Evolutionary conservation across 257 asterid species (phyloP).

Genomic region (Solanum habrochaites): DNA sequence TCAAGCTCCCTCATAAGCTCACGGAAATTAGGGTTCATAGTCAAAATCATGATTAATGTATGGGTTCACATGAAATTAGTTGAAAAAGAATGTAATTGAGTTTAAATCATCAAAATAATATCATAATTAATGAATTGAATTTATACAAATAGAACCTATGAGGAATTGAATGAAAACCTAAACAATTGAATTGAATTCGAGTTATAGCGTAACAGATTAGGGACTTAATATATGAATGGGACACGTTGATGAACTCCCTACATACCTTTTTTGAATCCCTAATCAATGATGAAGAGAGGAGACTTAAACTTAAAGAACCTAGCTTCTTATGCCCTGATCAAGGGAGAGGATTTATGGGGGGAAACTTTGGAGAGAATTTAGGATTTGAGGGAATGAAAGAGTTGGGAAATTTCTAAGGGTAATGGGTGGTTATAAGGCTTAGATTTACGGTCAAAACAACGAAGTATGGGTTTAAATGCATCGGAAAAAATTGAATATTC

Average conservation of each 20-base stretch:
- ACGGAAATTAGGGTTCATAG: not conserved
- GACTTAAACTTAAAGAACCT: not conserved
- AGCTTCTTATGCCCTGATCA: not conserved
- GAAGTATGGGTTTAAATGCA: not conserved
- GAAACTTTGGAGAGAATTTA: not conserved
- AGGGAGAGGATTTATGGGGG: not conserved
- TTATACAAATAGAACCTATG: not conserved
- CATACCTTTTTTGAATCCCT: not conserved
- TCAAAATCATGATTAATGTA: not conserved
- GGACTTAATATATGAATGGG: not conserved
- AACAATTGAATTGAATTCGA: not conserved
- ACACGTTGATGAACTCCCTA: not conserved
- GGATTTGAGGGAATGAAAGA: not conserved
- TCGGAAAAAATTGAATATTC: not conserved
- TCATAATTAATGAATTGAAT: not conserved
- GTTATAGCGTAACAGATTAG: not conserved
- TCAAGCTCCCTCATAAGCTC: not conserved
- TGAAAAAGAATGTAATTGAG: not conserved
- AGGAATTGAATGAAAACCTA: not conserved
- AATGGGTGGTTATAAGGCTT: not conserved
- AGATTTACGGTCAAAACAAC: not conserved
- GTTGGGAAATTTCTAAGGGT: not conserved
- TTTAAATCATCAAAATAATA: not conserved
- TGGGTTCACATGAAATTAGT: not conserved
- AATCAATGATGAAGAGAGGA: not conserved